Base-by-base conservation (phyloP, 768 basidiomycete species). In the Boletus rex-veris region DNA sequence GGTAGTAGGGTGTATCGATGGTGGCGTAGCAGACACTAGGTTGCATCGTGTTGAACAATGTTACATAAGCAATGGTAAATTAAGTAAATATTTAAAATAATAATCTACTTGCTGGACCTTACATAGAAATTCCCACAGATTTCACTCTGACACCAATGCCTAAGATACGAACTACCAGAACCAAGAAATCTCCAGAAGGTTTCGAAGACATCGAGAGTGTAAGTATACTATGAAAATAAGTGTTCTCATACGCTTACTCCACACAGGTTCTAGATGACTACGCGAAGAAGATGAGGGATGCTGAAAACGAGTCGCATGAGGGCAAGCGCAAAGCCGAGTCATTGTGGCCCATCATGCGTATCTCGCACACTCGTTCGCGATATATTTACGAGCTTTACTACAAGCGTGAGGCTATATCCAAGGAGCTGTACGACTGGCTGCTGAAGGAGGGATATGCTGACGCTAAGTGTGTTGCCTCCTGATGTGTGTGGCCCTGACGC, bases 381-480 rank as follows among this genome's bases (percentile, higher is more conserved):
- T 98, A 98, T 72, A 92, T 99, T 54, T 98, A 98, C 66, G 97
- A 99, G 72, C 80, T 98, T 56, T 98, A 97, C 75, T 98, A 98
- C 77, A 96, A 98, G 74, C 88, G 95, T 36, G 96, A 98, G 73
- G 92, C 94, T 11, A 90, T 99, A 66, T 88, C 87, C 64, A 83
- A 80, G 64, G 87, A 95, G 68, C 76, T 99, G 47, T 99, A 98
- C 66, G 96, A 98, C 73, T 99, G 97, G 97, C 71, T 99, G 44
- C 72, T 98, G 69, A 98, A 97, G 77, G 88, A 98, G 71, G 92
- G 91, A 12, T 98, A 98, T 71, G 97, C 90, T 26, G 97, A 99
- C 67, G 86, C 86, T 33, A 97, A 97, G 96, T 96, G 64, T 66
- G 90, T 80, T 30, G 12, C 41, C 37, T 30, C 37, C 39, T 46